Conservation (phyloP, 352 stramenopile species). For the Thalassiosira hispida region DNA sequence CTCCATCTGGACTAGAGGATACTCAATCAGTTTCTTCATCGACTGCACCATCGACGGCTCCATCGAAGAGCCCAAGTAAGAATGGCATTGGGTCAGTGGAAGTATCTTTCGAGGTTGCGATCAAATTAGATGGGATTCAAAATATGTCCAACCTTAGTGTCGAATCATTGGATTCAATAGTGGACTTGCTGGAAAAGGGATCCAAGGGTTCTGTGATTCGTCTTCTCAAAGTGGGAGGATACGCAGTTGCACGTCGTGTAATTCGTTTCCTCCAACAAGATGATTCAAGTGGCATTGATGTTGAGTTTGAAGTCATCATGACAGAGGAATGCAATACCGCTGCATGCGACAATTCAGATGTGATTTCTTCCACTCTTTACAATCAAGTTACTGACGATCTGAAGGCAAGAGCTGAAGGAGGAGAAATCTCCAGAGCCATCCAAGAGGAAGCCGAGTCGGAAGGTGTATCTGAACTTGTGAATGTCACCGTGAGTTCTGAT, state of each 20-base stretch:
- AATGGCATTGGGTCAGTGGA: no score
- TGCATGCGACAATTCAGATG: conserved; percentile 13
- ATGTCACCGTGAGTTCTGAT: conserved; percentile 25
- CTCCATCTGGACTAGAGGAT: no score
- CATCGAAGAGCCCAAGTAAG: no score
- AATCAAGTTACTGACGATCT: conserved; percentile 33
- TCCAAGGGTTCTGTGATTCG: no score
- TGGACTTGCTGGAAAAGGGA: no score
- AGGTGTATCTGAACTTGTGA: conserved; percentile 36
- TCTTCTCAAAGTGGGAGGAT: not conserved
- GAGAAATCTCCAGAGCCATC: conserved; percentile 27
- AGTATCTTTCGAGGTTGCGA: no score
- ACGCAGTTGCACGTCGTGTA: not conserved
- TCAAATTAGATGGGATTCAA: no score
- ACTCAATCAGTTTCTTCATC: no score
- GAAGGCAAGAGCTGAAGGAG: conserved; percentile 29
- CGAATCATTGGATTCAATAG: no score
- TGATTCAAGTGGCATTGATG: conserved; percentile 3
- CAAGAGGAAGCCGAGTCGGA: conserved; percentile 26
- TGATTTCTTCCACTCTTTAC: conserved; percentile 21
- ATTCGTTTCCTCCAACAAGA: not conserved
- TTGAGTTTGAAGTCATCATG: conserved; percentile 45
- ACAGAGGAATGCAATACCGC: conserved; percentile 26
- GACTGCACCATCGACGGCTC: no score
- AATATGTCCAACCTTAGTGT: no score